Evolutionary conservation across 1,139 yeast genomes (phyloP), one percentile per base, ranked within the genome.

Genomic region (Williopsis jadinii): DNA sequence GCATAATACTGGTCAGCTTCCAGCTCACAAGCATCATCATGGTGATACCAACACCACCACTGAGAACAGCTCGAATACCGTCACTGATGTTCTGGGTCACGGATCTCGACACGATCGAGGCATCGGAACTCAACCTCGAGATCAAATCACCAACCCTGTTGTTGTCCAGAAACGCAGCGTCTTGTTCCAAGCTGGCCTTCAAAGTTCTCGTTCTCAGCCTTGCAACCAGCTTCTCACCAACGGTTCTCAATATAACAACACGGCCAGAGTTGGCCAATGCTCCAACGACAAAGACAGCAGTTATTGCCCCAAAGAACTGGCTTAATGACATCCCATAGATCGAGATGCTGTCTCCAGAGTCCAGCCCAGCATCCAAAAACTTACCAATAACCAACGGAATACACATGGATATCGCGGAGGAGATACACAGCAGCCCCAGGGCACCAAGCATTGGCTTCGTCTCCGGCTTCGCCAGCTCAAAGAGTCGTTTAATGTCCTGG

Each of bases 91-190:
- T 90, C 48, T 85, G 90, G 39, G 97, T 87, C 33, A 92, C 77
- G 1, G 95, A 79, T 55, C 82, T 79, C 8, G 95, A 78, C 13
- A 92, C 95, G 41, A 92, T 84, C 47, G 86, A 88, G 1, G 97
- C 88, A 60, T 92, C 98, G 37, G 86, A 80, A 11, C 95, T 80
- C 32, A 92, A 67, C 48, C 97, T 68, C 5, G 96, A 86, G 37
- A 92, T 87, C 56, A 92, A 69, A 60, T 92, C 98, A 36, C 97
- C 98, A 2, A 92, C 95, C 50, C 92, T 77, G 45, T 94, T 92
- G 28, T 84, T 82, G 56, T 92, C 97, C 56, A 86, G 81, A 58
- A 92, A 92, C 54, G 86, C 85, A 37, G 95, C 84, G 62, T 92
- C 97, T 58, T 90, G 96, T 29, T 82, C 76, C 42, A 90, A 67